Evolutionary conservation across 345 rosid species (phyloP), one percentile per base, ranked within the genome.

Genomic region (Xanthoceras sorbifolium): DNA sequence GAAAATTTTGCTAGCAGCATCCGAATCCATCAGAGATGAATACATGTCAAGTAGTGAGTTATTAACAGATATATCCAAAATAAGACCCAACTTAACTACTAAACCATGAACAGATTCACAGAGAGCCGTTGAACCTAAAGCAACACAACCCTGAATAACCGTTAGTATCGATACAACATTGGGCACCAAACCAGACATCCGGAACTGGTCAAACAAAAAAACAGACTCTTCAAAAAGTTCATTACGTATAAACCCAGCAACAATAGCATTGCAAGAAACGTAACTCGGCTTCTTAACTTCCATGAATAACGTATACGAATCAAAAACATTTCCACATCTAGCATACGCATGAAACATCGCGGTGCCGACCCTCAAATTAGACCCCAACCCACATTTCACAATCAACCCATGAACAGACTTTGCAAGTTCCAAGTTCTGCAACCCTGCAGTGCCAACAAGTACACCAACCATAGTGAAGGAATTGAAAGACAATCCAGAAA

Each of bases 391-490:
- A 69, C 20, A 38, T 79, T 80, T 84, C 40, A 81, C 67, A 34
- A 78, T 57, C 63, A 84, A 55, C 40, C 86, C 87, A 72, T 86
- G 87, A 61, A 84, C 50, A 20, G 82, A 77, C 72, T 32, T 78
- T 6, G 77, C 75, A 11, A 84, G 81, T 55, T 29, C 65, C 31
- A 26, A 62, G 74, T 77, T 55, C 0, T 64, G 42, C 64, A 75
- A 15, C 66, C 83, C 82, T 7, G 59, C 76, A 6, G 76, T 46
- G 42, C 83, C 69, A 14, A 85, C 78, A 46, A 89, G 87, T 61
- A 73, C 82, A 54, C 85, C 88, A 22, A 82, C 89, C 61, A 87
- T 4, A 65, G 84, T 75, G 83, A 87, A 84, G n/a, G 90, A 85
- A 84, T 89, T 84, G 6, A 80, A 84, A 40, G 64, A 55, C 34